Conservation (phyloP, 2,329 filamentous ascomycete species). For the Aspergillus sp. region DNA sequence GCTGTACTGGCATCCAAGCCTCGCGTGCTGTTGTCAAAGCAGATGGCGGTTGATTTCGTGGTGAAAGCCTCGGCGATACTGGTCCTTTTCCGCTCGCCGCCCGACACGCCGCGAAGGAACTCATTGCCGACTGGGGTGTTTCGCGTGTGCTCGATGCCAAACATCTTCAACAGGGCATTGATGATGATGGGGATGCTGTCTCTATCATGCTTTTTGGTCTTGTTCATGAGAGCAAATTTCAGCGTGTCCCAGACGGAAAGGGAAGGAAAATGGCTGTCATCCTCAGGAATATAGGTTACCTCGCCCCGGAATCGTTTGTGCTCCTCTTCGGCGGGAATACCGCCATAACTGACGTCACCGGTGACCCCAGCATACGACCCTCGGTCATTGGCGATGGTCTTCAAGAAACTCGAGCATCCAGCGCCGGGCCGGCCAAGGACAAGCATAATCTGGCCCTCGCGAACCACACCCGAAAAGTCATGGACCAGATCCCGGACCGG, state of each 20-base stretch:
- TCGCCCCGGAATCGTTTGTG: constrained; percentile 62
- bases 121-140: constrained; percentile 69
- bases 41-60: constrained; percentile 62
- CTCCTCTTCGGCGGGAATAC: constrained; percentile 59
- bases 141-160: constrained; percentile 66
- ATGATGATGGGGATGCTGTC: constrained; percentile 59
- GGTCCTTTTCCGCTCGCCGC: constrained; percentile 72
- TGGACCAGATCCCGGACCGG: constrained; percentile 50
- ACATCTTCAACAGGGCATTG: constrained; percentile 63
- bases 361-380: constrained; percentile 55
- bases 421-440: constrained; percentile 64
- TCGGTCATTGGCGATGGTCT: constrained; percentile 62
- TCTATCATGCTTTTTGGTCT: constrained; percentile 58
- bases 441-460: constrained; percentile 63
- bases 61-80: constrained; percentile 69
- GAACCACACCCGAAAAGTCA: constrained; percentile 58
- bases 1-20: constrained; percentile 74
- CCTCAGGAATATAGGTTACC: constrained; percentile 69
- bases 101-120: constrained; percentile 62
- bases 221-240: constrained; percentile 64
- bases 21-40: constrained; percentile 72
- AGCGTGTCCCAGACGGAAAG: constrained; percentile 72
- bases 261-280: constrained; percentile 64
- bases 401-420: constrained; percentile 69
- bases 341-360: constrained; percentile 63